Conservation (phyloP, 129 eudicot species). For the Calendula officinalis region DNA sequence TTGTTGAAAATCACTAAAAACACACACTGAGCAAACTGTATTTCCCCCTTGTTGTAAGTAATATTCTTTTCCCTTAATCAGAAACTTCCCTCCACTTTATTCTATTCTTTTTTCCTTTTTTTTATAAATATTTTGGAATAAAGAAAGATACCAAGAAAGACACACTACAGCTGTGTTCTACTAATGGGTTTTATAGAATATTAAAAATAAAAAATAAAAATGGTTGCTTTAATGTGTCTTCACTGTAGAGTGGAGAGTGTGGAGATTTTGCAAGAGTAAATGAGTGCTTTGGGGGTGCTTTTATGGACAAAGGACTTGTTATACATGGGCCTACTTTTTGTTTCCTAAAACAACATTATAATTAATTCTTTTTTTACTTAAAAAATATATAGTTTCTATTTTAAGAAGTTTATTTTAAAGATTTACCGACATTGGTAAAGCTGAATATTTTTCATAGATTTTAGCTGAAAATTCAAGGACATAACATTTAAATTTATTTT, state of each 20-base stretch:
- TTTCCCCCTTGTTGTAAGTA: slow-evolving; percentile 14
- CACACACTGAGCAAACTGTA: slow-evolving; percentile 18
- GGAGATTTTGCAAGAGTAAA: slow-evolving; percentile 25
- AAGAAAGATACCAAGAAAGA: slow-evolving; percentile 36
- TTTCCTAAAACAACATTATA: too few relatives aligned
- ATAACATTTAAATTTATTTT: too few relatives aligned
- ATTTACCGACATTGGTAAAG: not conserved
- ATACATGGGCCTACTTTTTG: slow-evolving; percentile 6
- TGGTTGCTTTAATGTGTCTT: slow-evolving; percentile 19
- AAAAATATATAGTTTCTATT: not conserved
- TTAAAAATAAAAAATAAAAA: not conserved
- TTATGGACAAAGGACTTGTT: slow-evolving; percentile 15
- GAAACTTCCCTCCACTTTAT: slow-evolving; percentile 46
- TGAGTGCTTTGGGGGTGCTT: slow-evolving; percentile 34
- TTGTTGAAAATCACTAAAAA: slow-evolving; percentile 20
- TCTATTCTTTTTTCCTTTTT: slow-evolving; percentile 11
- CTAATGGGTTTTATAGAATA: slow-evolving; percentile 17
- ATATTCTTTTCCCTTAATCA: slow-evolving; percentile 34
- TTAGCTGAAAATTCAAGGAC: too few relatives aligned
- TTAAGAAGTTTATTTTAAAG: not conserved
- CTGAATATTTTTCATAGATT: not conserved
- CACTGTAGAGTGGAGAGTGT: slow-evolving; percentile 25
- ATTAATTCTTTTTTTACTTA: not conserved
- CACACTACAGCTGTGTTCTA: slow-evolving; percentile 38
- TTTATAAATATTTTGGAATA: slow-evolving; percentile 19